Percentiles rank a stretch among this genome's conserved stretches.
phyloP scores from a whole-genome alignment of 768 basidiomycete genomes.

The Hydnum rufescens region DNA sequence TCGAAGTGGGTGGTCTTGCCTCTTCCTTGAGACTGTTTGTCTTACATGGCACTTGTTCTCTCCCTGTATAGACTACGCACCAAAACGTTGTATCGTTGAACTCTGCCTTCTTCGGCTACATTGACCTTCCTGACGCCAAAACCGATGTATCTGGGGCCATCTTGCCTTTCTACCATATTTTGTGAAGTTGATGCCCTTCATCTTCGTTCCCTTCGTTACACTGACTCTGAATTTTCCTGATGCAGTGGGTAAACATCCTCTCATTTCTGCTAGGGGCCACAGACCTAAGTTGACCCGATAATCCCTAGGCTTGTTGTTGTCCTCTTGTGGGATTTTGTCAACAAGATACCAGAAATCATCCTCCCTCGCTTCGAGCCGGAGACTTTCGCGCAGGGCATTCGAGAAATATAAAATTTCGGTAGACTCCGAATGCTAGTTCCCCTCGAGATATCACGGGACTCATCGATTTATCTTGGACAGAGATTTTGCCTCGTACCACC shows the following conservation, averaged over 20 bases:
- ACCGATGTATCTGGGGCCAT: conserved; percentile 39
- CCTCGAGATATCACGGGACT: background rate
- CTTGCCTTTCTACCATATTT: conserved; percentile 28
- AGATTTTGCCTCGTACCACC: conserved; percentile 51
- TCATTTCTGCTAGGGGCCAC: no score
- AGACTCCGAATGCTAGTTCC: background rate
- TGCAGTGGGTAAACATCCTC: background rate
- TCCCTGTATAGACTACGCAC: conserved; percentile 17
- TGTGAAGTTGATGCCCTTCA: no score
- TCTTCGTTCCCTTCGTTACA: no score
- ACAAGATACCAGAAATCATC: conserved; percentile 17
- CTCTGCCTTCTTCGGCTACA: no score
- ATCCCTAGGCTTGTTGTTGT: background rate
- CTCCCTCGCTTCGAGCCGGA: conserved; percentile 45
- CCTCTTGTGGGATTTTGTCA: background rate
- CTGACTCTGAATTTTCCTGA: no score
- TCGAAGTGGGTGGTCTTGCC: conserved; percentile 19
- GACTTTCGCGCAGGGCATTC: conserved; percentile 41
- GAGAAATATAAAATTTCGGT: conserved; percentile 41
- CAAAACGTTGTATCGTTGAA: conserved; percentile 43
- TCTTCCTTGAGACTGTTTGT: background rate
- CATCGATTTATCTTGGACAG: background rate
- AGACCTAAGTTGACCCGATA: no score
- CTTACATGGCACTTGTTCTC: background rate
- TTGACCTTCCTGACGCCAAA: conserved; percentile 30